Evolutionary conservation across 768 basidiomycete genomes (phyloP).

Genomic region (Hemileccinum impolitum): DNA sequence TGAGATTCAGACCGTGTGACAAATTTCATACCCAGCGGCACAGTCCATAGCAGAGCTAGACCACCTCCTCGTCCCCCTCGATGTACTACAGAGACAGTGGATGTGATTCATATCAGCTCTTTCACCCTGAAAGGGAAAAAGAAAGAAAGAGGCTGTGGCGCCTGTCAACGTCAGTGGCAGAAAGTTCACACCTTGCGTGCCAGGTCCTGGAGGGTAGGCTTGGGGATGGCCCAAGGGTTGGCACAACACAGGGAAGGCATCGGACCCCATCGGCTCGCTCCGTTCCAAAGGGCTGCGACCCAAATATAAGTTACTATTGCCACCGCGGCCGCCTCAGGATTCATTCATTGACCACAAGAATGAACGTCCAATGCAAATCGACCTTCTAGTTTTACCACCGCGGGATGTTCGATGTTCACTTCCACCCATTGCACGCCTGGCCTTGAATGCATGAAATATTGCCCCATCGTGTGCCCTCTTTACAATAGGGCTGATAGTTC

Average conservation of each 20-base stretch:
- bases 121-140: not conserved
- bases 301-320: constrained; percentile 7
- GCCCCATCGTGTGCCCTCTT: not conserved
- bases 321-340: constrained; percentile 1
- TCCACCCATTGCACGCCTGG: too few species aligned
- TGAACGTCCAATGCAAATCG: not conserved
- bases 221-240: constrained; percentile 5
- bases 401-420: too few species aligned
- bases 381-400: not conserved
- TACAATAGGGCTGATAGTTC: not conserved
- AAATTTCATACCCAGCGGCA: constrained; percentile 18
- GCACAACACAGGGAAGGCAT: not conserved
- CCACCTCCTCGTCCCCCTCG: not conserved
- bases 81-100: too few species aligned
- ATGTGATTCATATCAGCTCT: not conserved
- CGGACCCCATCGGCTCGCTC: constrained; percentile 3
- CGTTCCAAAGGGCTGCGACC: constrained; percentile 7
- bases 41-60: not conserved
- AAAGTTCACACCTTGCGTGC: not conserved
- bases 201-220: not conserved
- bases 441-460: not conserved
- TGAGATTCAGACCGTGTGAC: not conserved
- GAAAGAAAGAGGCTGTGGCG: not conserved
- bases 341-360: not conserved
- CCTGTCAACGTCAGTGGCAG: not conserved